A percentile compares a stretch with the other conserved stretches of the same genome.
Evolutionary conservation across 345 rosid species (phyloP).

Genomic region (Linum tenue): DNA sequence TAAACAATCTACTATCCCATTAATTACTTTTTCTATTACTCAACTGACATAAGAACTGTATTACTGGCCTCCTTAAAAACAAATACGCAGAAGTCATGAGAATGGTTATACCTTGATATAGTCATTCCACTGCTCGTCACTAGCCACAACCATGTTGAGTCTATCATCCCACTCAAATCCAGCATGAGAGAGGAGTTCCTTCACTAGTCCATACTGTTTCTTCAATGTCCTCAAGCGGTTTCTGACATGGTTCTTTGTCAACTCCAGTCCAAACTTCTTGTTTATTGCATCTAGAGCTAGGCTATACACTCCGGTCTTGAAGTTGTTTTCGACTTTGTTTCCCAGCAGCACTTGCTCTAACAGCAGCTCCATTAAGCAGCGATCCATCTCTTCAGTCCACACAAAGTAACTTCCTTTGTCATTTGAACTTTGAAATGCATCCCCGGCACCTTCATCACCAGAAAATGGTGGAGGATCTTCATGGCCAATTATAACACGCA

Average conservation of each 20-base stretch:
- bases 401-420: constrained; percentile 9
- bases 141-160: constrained; percentile 13
- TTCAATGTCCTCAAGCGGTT: constrained; percentile 14
- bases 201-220: constrained; percentile 12
- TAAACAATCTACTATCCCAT: no score
- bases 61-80: no score
- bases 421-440: background rate
- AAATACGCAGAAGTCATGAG: no score
- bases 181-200: constrained; percentile 13
- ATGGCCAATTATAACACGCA: constrained; percentile 9
- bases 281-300: constrained; percentile 13
- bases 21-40: no score
- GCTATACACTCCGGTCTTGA: constrained; percentile 11
- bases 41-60: no score
- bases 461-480: constrained; percentile 10
- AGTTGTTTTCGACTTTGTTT: constrained; percentile 12
- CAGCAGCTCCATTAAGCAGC: no score
- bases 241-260: constrained; percentile 7
- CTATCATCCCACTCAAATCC: constrained; percentile 18
- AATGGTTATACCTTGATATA: constrained; percentile 5
- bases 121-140: constrained; percentile 12
- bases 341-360: background rate
- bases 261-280: constrained; percentile 9
- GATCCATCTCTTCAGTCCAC: background rate
- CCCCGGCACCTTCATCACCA: constrained; percentile 4